Base-by-base conservation (phyloP, 768 basidiomycete species). In the Xanthoconium purpureum region DNA sequence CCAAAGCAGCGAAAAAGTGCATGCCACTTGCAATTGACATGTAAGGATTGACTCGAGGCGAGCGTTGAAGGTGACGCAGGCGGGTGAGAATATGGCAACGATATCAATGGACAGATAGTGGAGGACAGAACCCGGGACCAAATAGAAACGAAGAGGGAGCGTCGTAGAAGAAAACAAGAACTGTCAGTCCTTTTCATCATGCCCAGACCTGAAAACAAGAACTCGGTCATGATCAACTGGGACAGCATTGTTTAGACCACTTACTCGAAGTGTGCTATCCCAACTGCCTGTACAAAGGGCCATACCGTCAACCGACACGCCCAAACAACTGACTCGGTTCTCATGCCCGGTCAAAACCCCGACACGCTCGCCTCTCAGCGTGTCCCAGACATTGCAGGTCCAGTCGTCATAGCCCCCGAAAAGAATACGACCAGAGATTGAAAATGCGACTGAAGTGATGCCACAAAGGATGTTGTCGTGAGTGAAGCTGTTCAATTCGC, bases 311-410 rank as follows among this genome's bases (percentile, higher is more conserved):
- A 87, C 84, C 62, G 89, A 92, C 62, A 98, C 97, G 52, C 96
- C 96, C 63, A 99, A 75, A 78, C 97, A 98, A 68, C 89, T 91
- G 63, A 99, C 94, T 61, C 96, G 80, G 79, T 99, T 99, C 80
- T 99, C 96, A 67, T 99, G 96, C 17, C 97, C 96, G 37, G 94
- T 93, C 58, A 99, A 75, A 50, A 99, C 97, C 55, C 96, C 96
- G 39, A 99, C 94, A 54, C 96, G 90, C 73, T 98, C 96, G 53
- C 97, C 97, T 74, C 96, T 97, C 67, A 99, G 80, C 30, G 95
- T 98, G 71, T 99, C 96, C 96, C 96, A 99, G 50, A 98, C 96
- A 70, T 99, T 99, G 79, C 94, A 95, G 63, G 97, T 98, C 91
- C 97, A 98, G 71, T 99, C 96, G 73, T 99, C 96, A 71, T 99